These are phyloP conservation scores for Anisogramma anomala DNA, from an alignment of 2,329 filamentous ascomycete species.

Conservation along the genomic window DNA sequence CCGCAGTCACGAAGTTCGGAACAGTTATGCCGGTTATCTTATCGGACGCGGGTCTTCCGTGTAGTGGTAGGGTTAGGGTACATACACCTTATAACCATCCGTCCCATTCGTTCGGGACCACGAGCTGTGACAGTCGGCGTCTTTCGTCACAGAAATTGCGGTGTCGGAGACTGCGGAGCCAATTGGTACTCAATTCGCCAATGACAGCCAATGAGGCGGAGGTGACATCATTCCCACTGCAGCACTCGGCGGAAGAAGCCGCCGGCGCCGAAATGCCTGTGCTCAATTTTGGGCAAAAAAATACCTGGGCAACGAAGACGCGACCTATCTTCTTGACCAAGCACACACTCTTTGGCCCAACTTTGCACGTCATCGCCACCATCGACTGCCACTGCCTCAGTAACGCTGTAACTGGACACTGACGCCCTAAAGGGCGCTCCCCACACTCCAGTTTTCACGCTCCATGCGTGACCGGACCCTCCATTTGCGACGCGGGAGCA, in stretches of 20 bases:
- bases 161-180: neutral
- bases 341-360: too few relatives aligned
- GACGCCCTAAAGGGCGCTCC: too few relatives aligned
- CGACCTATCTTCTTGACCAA: too few relatives aligned
- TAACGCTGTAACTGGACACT: neutral
- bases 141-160: too few relatives aligned
- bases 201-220: conserved; percentile 5
- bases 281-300: conserved; percentile 3
- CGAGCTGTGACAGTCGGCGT: too few relatives aligned
- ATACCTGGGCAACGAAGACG: too few relatives aligned
- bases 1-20: too few relatives aligned
- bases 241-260: neutral
- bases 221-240: conserved; percentile 14
- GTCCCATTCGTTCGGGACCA: too few relatives aligned
- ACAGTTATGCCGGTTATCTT: too few relatives aligned
- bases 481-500: neutral
- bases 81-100: too few relatives aligned
- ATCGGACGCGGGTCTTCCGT: too few relatives aligned
- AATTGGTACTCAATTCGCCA: neutral
- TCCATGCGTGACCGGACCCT: conserved; percentile 11
- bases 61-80: too few relatives aligned
- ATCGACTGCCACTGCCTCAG: neutral
- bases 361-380: neutral
- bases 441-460: conserved; percentile 11
- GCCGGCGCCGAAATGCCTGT: conserved; percentile 1